Conservation (phyloP, 2,329 filamentous ascomycete species). For the Neonectria sp. region DNA sequence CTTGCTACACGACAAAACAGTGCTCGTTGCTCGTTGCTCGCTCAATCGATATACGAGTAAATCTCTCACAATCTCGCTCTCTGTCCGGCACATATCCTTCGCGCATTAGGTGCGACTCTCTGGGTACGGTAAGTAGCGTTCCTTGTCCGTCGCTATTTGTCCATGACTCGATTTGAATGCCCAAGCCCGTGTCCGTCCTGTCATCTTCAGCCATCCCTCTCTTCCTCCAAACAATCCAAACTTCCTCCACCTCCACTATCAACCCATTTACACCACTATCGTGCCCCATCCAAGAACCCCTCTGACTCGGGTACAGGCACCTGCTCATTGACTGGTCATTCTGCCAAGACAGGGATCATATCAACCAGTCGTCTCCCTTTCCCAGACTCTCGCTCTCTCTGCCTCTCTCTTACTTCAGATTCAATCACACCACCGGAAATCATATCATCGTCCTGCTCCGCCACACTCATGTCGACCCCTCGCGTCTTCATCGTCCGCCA, state of each 20-base stretch:
- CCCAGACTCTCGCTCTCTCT: neutral
- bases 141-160: neutral
- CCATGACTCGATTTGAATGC: constrained; percentile 20
- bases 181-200: constrained; percentile 1
- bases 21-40: neutral
- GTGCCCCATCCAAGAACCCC: neutral
- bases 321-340: constrained; percentile 9
- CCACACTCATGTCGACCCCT: constrained; percentile 65
- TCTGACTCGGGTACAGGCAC: constrained; percentile 18
- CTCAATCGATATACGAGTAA: constrained; percentile 8
- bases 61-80: constrained; percentile 9
- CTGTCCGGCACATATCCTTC: neutral
- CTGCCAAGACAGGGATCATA: constrained; percentile 3
- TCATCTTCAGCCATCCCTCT: constrained; percentile 9
- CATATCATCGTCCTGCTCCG: constrained; percentile 5
- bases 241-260: neutral
- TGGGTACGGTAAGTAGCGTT: constrained; percentile 4
- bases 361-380: constrained; percentile 9
- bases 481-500: constrained; percentile 89
- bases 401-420: neutral
- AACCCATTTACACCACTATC: constrained; percentile 6
- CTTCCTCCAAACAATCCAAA: neutral
- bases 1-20: constrained; percentile 13
- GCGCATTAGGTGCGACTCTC: neutral
- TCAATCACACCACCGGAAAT: constrained; percentile 34